phyloP scores from a whole-genome alignment of 2,329 filamentous ascomycete species.

The Mariannaea sp. region DNA sequence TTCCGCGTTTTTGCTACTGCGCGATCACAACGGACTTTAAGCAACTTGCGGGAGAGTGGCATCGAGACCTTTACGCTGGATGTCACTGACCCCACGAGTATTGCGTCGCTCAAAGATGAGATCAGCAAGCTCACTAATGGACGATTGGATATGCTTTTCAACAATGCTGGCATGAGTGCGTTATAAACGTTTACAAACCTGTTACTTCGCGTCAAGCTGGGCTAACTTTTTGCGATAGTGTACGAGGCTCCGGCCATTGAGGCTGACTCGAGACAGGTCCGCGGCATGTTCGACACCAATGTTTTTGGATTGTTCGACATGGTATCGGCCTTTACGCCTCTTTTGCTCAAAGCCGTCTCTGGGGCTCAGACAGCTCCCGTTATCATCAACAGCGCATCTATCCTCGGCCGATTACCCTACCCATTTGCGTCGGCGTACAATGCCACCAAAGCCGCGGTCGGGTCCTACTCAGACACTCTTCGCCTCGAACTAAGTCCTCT shows the following conservation, averaged over 20 bases:
- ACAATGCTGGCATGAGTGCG: not conserved
- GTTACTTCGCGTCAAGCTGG: too few species aligned
- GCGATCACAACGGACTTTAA: not conserved
- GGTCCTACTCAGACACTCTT: constrained; percentile 17
- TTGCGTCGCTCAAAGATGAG: not conserved
- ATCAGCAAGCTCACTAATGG: not conserved
- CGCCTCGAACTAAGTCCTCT: constrained; percentile 9
- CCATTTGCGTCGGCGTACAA: constrained; percentile 16
- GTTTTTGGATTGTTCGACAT: constrained; percentile 18
- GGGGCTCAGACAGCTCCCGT: not conserved
- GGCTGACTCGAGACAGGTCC: constrained; percentile 8
- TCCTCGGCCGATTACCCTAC: constrained; percentile 4
- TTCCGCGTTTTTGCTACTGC: constrained; percentile 5
- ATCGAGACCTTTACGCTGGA: not conserved
- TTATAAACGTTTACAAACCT: too few species aligned
- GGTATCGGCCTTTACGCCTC: constrained; percentile 11
- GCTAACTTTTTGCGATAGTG: not conserved
- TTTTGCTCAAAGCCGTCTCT: not conserved
- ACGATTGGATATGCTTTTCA: not conserved
- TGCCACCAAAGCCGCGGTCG: constrained; percentile 18
- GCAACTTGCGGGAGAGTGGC: not conserved
- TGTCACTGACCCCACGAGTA: not conserved
- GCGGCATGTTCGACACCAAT: constrained; percentile 9
- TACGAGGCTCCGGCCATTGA: constrained; percentile 18
- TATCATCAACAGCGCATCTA: constrained; percentile 13